phyloP scores from a whole-genome alignment of 208 protist species.

The Strigomonas culicis region DNA sequence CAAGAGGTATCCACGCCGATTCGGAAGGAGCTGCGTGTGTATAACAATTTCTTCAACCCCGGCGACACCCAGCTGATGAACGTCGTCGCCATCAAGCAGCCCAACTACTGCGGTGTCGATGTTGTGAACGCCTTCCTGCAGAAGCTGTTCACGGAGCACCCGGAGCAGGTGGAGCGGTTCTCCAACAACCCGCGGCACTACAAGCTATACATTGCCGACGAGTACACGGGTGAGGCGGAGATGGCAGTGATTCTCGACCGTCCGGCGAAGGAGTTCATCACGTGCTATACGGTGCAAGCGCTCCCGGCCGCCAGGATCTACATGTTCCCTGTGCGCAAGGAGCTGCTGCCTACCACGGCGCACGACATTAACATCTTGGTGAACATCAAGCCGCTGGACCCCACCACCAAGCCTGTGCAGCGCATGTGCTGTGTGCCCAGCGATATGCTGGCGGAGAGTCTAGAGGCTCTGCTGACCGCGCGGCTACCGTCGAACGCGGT shows the following conservation, averaged over 20 bases:
- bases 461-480: slow-evolving; percentile 60
- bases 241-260: slow-evolving; percentile 75
- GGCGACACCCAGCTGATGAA: slow-evolving; percentile 48
- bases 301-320: slow-evolving; percentile 68
- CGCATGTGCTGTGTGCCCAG: slow-evolving; percentile 65
- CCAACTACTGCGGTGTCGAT: slow-evolving; percentile 64
- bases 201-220: slow-evolving; percentile 86
- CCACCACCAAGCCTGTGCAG: slow-evolving; percentile 49
- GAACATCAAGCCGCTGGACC: slow-evolving; percentile 52
- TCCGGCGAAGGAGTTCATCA: slow-evolving; percentile 51
- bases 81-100: slow-evolving; percentile 46
- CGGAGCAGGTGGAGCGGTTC: slow-evolving; percentile 48
- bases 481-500: slow-evolving; percentile 63
- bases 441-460: slow-evolving; percentile 73
- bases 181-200: slow-evolving; percentile 76
- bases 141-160: slow-evolving; percentile 51
- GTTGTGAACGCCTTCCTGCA: slow-evolving; percentile 74
- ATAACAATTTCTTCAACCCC: slow-evolving; percentile 66
- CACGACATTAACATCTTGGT: slow-evolving; percentile 74
- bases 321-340: slow-evolving; percentile 65
- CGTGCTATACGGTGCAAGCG: slow-evolving; percentile 75
- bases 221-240: slow-evolving; percentile 84
- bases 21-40: slow-evolving; percentile 56
- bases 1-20: slow-evolving; percentile 10
- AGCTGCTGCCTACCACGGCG: slow-evolving; percentile 48